Percentiles rank a stretch among this genome's conserved stretches.
phyloP scores from a whole-genome alignment of 169 alveolate genomes.

The Theileria parva region DNA sequence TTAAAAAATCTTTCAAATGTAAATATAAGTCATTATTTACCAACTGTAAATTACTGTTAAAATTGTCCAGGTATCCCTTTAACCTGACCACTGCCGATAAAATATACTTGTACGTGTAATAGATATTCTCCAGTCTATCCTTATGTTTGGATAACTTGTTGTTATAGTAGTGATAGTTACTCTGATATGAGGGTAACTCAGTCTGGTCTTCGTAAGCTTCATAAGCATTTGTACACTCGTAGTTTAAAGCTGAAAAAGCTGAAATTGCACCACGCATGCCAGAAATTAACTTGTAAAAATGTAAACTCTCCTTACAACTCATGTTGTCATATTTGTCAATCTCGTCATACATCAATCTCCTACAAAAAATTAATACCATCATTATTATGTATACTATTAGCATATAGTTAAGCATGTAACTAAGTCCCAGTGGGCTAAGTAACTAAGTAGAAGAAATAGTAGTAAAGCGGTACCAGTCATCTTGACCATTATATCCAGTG shows the following conservation, averaged over 20 bases:
- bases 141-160: conserved; percentile 81
- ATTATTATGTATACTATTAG: not conserved
- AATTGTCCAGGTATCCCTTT: conserved; percentile 68
- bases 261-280: conserved; percentile 87
- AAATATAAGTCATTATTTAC: conserved; percentile 76
- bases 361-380: not conserved
- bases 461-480: conserved; percentile 50
- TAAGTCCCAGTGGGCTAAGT: not conserved
- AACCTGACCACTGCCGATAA: conserved; percentile 36
- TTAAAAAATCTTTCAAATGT: conserved; percentile 67
- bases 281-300: conserved; percentile 75
- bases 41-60: conserved; percentile 77
- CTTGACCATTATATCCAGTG: conserved; percentile 59
- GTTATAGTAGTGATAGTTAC: conserved; percentile 73
- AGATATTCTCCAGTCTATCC: conserved; percentile 84
- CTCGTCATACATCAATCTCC: conserved; percentile 21
- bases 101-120: conserved; percentile 82
- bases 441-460: not conserved
- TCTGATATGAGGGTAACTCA: conserved; percentile 63
- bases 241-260: conserved; percentile 80
- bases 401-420: no score
- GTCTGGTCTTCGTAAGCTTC: conserved; percentile 62
- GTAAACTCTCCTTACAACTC: conserved; percentile 73
- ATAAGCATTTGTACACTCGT: conserved; percentile 64
- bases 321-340: conserved; percentile 18